These are phyloP conservation scores for Westerdykella aurantiaca DNA, from an alignment of 2,329 filamentous ascomycete species.

Conservation along the genomic window DNA sequence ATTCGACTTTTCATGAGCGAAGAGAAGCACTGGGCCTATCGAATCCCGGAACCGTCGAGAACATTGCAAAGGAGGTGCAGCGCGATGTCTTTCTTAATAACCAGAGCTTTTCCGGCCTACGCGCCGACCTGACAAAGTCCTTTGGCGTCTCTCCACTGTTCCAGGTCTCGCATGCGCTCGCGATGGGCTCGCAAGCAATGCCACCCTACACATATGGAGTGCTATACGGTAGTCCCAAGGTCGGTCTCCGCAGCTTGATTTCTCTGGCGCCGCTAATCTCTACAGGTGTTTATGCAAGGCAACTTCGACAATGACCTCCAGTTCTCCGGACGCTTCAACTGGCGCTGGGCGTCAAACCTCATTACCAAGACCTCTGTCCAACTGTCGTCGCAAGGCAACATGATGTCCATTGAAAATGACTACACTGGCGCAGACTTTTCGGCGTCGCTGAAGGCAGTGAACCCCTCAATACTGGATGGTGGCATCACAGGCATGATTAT, in stretches of 20 bases:
- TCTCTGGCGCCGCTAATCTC: conserved; percentile 15
- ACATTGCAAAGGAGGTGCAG: conserved; percentile 83
- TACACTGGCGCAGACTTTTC: conserved; percentile 92
- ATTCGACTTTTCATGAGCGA: conserved; percentile 75
- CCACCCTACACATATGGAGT: conserved; percentile 94
- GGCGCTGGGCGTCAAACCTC: conserved; percentile 73
- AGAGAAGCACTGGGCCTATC: conserved; percentile 81
- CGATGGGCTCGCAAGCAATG: conserved; percentile 81
- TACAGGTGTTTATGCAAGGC: conserved; percentile 87
- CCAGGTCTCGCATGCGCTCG: conserved; percentile 95
- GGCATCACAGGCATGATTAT: conserved; percentile 93
- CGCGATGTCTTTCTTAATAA: conserved; percentile 95
- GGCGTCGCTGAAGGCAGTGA: conserved; percentile 85
- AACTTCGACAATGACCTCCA: conserved; percentile 90
- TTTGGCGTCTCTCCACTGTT: conserved; percentile 92
- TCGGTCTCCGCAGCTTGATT: conserved; percentile 42
- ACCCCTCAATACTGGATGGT: conserved; percentile 89
- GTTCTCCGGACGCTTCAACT: conserved; percentile 86
- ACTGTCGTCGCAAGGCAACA: conserved; percentile 78
- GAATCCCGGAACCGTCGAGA: conserved; percentile 90
- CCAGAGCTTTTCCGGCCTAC: conserved; percentile 92
- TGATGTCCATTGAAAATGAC: conserved; percentile 92
- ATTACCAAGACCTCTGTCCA: conserved; percentile 85
- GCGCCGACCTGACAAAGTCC: conserved; percentile 93
- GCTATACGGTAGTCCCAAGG: conserved; percentile 88